These are phyloP conservation scores for Ogataea chonburiensis DNA, from an alignment of 805 yeast species.

Conservation along the genomic window DNA sequence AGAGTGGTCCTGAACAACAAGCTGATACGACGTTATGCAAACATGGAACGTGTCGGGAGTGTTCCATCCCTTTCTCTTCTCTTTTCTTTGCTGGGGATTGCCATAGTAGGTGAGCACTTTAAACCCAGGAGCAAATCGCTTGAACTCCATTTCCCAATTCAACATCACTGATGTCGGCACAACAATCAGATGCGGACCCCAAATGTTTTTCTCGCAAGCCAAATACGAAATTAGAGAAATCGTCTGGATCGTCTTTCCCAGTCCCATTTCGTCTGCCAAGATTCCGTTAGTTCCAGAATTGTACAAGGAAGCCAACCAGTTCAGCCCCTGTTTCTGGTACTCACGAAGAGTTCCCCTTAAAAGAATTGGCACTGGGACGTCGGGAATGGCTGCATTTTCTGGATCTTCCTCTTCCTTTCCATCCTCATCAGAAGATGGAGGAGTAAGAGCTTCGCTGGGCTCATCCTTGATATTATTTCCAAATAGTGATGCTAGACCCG, in stretches of 20 bases:
- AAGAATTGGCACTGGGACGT: slow-evolving; percentile 75
- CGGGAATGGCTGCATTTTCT: slow-evolving; percentile 45
- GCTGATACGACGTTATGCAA: slow-evolving; percentile 93
- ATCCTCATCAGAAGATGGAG: slow-evolving; percentile 38
- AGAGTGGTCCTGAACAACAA: slow-evolving; percentile 96
- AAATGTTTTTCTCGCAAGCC: slow-evolving; percentile 88
- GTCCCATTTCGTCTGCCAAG: slow-evolving; percentile 98
- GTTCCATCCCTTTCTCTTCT: slow-evolving; percentile 97
- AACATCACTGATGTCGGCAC: slow-evolving; percentile 97
- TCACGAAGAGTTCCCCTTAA: slow-evolving; percentile 81
- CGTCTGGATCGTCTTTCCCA: slow-evolving; percentile 96
- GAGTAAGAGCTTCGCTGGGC: slow-evolving; percentile 31
- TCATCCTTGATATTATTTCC: slow-evolving; percentile 37
- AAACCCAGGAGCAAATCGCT: slow-evolving; percentile 96
- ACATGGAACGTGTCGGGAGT: slow-evolving; percentile 94
- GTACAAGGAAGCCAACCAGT: slow-evolving; percentile 94
- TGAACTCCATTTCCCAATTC: slow-evolving; percentile 99
- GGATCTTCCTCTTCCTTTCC: slow-evolving; percentile 12
- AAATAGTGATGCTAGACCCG: slow-evolving; percentile 39
- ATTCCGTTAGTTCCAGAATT: slow-evolving; percentile 94
- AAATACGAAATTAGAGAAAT: slow-evolving; percentile 80
- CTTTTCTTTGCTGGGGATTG: slow-evolving; percentile 93
- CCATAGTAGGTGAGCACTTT: slow-evolving; percentile 95
- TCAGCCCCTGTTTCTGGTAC: slow-evolving; percentile 93
- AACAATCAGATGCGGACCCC: slow-evolving; percentile 98